Evolutionary conservation across 352 stramenopile species (phyloP).

Genomic region (Phytophthora kernoviae): DNA sequence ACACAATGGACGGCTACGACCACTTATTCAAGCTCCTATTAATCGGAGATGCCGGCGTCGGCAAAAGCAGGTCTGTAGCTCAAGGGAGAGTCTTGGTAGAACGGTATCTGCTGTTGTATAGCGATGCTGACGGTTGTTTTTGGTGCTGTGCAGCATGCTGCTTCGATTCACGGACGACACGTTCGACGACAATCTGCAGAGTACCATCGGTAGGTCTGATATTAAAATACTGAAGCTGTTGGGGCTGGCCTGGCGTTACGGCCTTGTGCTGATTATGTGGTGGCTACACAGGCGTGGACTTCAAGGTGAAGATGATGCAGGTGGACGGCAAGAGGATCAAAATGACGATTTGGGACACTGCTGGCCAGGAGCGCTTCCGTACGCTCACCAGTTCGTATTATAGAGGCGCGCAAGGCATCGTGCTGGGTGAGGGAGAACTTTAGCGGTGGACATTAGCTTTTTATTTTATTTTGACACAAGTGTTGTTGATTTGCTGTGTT

Average conservation of each 20-base stretch:
- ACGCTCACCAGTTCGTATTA: constrained; percentile 98
- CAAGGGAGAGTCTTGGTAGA: not conserved
- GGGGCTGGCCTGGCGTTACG: constrained; percentile 1
- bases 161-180: constrained; percentile 98
- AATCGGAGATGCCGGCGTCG: constrained; percentile 97
- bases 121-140: not conserved
- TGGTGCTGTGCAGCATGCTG: constrained; percentile 88
- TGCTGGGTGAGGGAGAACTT: constrained; percentile 80
- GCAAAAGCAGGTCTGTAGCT: constrained; percentile 92
- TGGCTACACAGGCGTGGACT: constrained; percentile 85
- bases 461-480: not conserved
- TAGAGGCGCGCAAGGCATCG: constrained; percentile 96
- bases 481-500: not conserved
- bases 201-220: constrained; percentile 93
- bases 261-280: not conserved
- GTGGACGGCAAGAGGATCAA: constrained; percentile 97
- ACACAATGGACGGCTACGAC: constrained; percentile 91
- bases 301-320: constrained; percentile 98
- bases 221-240: constrained; percentile 17
- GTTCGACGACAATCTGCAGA: constrained; percentile 98
- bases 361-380: constrained; percentile 97
- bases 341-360: constrained; percentile 99
- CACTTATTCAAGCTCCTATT: constrained; percentile 99
- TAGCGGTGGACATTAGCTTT: not conserved
- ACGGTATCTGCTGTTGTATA: not conserved